Conservation (phyloP, 176 grass and related monocot genomes). For the Rhipidocladum racemiflorum region DNA sequence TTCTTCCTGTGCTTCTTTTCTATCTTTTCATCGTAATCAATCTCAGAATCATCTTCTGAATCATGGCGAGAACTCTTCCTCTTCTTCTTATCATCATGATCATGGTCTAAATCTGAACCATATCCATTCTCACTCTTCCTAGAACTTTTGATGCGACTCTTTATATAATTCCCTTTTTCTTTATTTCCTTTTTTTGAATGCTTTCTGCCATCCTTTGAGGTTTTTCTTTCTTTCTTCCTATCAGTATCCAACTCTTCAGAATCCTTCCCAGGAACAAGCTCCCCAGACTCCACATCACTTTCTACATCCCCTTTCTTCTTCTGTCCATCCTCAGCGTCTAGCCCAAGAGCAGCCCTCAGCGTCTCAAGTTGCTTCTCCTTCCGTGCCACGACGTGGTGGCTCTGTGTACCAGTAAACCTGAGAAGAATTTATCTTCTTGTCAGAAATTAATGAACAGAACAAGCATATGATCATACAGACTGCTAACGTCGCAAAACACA, state of each 20-base stretch:
- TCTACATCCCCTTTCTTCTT: constrained; percentile 48
- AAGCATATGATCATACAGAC: background rate
- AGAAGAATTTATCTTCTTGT: constrained; percentile 6
- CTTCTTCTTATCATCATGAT: background rate
- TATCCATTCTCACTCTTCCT: constrained; percentile 39
- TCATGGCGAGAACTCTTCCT: background rate
- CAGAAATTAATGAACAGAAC: background rate
- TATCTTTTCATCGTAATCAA: constrained; percentile 35
- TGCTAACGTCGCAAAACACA: background rate
- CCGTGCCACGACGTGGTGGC: constrained; percentile 77
- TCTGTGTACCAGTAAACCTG: constrained; percentile 75
- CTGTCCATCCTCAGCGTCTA: constrained; percentile 38
- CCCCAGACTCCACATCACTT: constrained; percentile 89
- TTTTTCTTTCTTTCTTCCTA: constrained; percentile 30
- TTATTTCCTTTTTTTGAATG: constrained; percentile 49
- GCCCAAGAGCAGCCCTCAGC: constrained; percentile 63
- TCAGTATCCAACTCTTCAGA: constrained; percentile 33
- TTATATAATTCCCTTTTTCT: constrained; percentile 25
- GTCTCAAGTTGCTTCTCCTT: constrained; percentile 94
- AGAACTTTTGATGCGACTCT: constrained; percentile 21
- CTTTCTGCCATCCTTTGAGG: constrained; percentile 26
- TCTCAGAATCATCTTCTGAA: constrained; percentile 36
- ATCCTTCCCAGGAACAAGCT: constrained; percentile 70
- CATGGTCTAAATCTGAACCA: constrained; percentile 4
- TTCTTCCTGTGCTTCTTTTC: constrained; percentile 43